Conservation (phyloP, 2,329 filamentous ascomycete genomes). For the Penicillium brasilianum region DNA sequence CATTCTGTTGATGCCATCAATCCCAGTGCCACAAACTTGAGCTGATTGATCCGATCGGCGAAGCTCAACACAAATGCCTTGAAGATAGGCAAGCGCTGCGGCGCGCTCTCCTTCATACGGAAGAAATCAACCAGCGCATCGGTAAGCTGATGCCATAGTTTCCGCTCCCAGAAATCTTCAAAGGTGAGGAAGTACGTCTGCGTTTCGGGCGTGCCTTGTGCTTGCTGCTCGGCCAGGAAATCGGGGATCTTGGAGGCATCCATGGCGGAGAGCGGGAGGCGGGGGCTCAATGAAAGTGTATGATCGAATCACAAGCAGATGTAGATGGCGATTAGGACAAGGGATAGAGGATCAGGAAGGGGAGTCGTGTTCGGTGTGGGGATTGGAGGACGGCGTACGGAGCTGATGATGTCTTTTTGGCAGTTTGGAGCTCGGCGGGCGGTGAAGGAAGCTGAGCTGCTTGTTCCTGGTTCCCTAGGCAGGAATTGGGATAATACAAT, state of each 20-base stretch:
- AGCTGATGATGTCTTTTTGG: constrained; percentile 31
- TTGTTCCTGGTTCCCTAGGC: constrained; percentile 1
- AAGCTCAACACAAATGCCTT: constrained; percentile 95
- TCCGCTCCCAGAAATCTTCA: constrained; percentile 97
- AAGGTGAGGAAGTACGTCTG: constrained; percentile 89
- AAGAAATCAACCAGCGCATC: constrained; percentile 89
- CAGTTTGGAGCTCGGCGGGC: constrained; percentile 26
- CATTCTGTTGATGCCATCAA: constrained; percentile 86
- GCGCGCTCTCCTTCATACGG: constrained; percentile 76
- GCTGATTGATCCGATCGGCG: constrained; percentile 97
- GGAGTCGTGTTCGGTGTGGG: constrained; percentile 15
- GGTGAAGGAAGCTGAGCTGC: constrained; percentile 22
- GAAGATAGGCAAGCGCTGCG: constrained; percentile 87
- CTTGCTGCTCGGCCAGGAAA: constrained; percentile 89
- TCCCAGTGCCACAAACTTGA: constrained; percentile 92
- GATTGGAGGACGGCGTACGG: constrained; percentile 21
- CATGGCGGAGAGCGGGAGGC: constrained; percentile 59
- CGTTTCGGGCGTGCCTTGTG: constrained; percentile 82
- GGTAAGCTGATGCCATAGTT: constrained; percentile 98
- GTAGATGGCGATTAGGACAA: constrained; percentile 8
- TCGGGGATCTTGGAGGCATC: constrained; percentile 86
- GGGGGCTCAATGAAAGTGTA: not conserved
- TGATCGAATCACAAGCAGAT: constrained; percentile 4
- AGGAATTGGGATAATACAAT: not conserved
- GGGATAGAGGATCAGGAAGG: constrained; percentile 14